phyloP scores from a whole-genome alignment of 179 eudicot species.

The Patellifolia procumbens region DNA sequence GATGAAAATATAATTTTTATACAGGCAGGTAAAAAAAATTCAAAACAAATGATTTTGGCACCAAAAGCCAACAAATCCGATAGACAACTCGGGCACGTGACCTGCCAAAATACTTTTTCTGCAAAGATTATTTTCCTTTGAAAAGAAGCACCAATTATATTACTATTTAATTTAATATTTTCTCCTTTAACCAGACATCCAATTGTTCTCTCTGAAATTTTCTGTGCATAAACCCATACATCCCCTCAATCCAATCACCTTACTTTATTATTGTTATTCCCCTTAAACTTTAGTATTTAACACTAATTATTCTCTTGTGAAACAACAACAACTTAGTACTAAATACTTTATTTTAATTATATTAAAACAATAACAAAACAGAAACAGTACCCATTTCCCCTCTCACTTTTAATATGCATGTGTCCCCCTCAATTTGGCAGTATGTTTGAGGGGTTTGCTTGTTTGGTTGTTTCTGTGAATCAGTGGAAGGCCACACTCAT shows the following conservation, averaged over 20 bases:
- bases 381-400: constrained; percentile 9
- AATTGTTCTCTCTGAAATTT: constrained; percentile 32
- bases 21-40: too few species aligned
- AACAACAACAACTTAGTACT: background rate
- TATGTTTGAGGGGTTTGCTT: constrained; percentile 36
- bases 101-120: constrained; percentile 35
- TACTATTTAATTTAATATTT: background rate
- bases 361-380: background rate
- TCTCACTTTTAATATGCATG: constrained; percentile 19
- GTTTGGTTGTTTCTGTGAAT: constrained; percentile 51
- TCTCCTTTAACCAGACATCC: constrained; percentile 25
- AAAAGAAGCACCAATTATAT: background rate
- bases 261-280: constrained; percentile 15
- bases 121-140: background rate
- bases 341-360: background rate
- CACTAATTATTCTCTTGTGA: constrained; percentile 19
- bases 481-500: constrained; percentile 34
- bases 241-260: constrained; percentile 46
- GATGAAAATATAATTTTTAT: too few species aligned
- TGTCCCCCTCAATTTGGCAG: constrained; percentile 42
- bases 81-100: constrained; percentile 80
- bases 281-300: background rate
- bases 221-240: constrained; percentile 28
- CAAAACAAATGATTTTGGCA: constrained; percentile 20
- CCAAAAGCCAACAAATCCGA: constrained; percentile 51